Evolutionary conservation across 805 yeast species (phyloP), one percentile per base, ranked within the genome.

Genomic region (Candida montana): DNA sequence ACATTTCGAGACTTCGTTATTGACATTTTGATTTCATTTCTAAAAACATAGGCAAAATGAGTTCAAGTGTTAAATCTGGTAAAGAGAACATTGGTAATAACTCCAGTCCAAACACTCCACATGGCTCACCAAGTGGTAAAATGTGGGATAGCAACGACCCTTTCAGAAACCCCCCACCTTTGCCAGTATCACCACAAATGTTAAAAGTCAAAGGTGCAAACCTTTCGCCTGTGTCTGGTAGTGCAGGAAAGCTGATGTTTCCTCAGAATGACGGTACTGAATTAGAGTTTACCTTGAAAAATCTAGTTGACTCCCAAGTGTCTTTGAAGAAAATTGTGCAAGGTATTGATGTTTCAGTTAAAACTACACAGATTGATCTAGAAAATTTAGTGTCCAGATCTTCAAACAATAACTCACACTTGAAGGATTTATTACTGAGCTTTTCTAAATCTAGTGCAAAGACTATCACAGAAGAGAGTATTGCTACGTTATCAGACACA

Each of bases 121-220:
- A 28, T 19, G 41, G 33, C 13, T 52, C 59, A 1, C 55, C 57
- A 31, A 31, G 17, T 3, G 24, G 31, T 3, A 42, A 41, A 16
- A 57, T 62, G 51, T 66, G 71, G 71, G 70, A 67, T 35, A 63
- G 69, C 21, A 58, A 62, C 15, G 69, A 67, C 40, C 71, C 71
- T 4, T 45, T 48, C 38, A 50, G 69, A 42, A 63, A 63, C 27
- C 71, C 71, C n/a, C 67, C 67, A 2, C 69, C 72, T 4, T 44
- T 67, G 41, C 70, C 71, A 8, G 43, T 63, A 3, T 63, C 65
- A 2, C 70, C 73, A 5, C 70, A 65, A 29, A 59, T 65, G 51
- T 57, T 66, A 7, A 45, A 40, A 48, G 12, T 50, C 50, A 41
- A 41, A 23, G 21, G 43, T 52, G 52, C 52, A 7, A 55, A 36